Percentiles rank a stretch among this genome's conserved stretches.
Evolutionary conservation across 331 rosid genomes (phyloP).

Genomic region (Malus hybrid): DNA sequence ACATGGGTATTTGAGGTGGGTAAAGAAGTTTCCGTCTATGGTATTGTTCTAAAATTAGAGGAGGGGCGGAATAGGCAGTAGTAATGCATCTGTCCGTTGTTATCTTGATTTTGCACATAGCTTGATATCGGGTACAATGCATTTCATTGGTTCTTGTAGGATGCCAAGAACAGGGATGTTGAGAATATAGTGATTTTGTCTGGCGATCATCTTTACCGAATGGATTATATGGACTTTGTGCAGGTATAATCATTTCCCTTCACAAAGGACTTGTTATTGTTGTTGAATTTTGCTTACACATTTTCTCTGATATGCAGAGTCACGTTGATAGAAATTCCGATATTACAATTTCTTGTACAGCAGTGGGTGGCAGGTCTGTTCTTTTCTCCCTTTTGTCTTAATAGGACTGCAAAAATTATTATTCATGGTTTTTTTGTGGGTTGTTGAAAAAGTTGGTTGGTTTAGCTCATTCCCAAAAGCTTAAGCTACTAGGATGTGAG

Average conservation of each 20-base stretch:
- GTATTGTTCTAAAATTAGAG: not conserved
- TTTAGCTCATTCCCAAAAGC: not conserved
- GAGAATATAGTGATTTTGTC: constrained; percentile 77
- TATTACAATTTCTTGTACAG: constrained; percentile 69
- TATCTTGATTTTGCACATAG: constrained; percentile 7
- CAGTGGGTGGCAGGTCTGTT: constrained; percentile 62
- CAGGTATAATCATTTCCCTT: constrained; percentile 33
- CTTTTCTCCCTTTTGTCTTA: constrained; percentile 10
- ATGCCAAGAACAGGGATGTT: constrained; percentile 65
- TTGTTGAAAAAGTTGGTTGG: not conserved
- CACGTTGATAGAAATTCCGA: constrained; percentile 65
- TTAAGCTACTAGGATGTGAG: not conserved
- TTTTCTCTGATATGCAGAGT: constrained; percentile 41
- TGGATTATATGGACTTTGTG: constrained; percentile 89
- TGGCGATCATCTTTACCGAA: constrained; percentile 92
- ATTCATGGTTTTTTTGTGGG: not conserved
- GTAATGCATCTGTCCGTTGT: not conserved
- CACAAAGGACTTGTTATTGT: not conserved
- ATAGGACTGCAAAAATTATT: not conserved
- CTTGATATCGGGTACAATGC: constrained; percentile 8
- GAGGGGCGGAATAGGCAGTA: not conserved
- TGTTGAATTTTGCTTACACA: constrained; percentile 11
- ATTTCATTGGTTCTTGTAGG: constrained; percentile 42
- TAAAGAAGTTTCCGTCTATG: not conserved
- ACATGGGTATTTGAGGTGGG: constrained; percentile 89